Conservation (phyloP, 345 rosid genomes). For the Draba incana region DNA sequence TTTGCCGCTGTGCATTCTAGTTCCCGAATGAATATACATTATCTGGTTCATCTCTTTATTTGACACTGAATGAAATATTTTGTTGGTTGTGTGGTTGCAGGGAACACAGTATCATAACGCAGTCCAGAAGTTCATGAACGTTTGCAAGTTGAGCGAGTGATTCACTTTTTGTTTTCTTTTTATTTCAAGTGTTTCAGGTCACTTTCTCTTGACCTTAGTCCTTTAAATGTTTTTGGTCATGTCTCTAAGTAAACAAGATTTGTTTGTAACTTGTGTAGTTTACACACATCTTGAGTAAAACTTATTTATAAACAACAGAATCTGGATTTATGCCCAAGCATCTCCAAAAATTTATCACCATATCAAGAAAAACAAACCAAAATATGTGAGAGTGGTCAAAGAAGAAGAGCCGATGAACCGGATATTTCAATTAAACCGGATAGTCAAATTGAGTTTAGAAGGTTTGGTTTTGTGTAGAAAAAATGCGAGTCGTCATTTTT, state of each 20-base stretch:
- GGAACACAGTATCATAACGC: slow-evolving; percentile 94
- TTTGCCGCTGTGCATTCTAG: slow-evolving; percentile 1
- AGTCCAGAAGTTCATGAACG: slow-evolving; percentile 76
- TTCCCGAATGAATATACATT: slow-evolving; percentile 1
- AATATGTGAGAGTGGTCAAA: no score
- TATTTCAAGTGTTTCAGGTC: slow-evolving; percentile 17
- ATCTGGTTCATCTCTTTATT: slow-evolving; percentile 10
- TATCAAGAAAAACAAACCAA: no score
- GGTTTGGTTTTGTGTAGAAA: no score
- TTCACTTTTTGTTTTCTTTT: slow-evolving; percentile 9
- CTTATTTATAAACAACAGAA: neutral
- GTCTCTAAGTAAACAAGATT: slow-evolving; percentile 23
- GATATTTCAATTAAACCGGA: slow-evolving; percentile 6
- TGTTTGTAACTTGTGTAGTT: slow-evolving; percentile 20
- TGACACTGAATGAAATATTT: neutral
- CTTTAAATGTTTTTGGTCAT: slow-evolving; percentile 18
- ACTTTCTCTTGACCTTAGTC: slow-evolving; percentile 8
- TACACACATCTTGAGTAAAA: neutral
- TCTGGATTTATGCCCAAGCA: neutral
- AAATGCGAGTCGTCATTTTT: slow-evolving; percentile 9
- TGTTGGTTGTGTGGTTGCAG: slow-evolving; percentile 47
- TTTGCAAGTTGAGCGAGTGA: slow-evolving; percentile 77
- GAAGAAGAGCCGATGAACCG: neutral
- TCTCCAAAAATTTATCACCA: neutral
- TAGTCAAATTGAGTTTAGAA: neutral